Conservation (phyloP, 208 protist genomes). For the Leishmania gerbilli region DNA sequence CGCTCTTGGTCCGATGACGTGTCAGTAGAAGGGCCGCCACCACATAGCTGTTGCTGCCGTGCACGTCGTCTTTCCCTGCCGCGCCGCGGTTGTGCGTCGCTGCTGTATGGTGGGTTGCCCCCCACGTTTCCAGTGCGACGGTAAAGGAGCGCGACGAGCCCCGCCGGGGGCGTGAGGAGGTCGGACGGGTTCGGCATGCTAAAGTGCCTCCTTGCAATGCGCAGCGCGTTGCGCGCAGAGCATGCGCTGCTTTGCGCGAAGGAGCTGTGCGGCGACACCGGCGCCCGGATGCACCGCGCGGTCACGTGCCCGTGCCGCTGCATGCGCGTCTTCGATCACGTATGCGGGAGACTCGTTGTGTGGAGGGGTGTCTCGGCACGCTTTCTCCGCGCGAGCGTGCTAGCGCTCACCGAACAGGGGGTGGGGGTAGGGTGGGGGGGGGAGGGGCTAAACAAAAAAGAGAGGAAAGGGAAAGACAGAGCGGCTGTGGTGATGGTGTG, state of each 20-base stretch:
- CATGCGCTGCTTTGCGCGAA: not conserved
- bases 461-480: not conserved
- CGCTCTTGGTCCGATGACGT: not conserved
- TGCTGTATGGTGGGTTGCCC: not conserved
- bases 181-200: slow-evolving; percentile 38
- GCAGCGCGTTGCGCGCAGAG: not conserved
- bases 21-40: not conserved
- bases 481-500: not conserved
- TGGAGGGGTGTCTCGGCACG: not conserved
- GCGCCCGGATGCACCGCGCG: not conserved
- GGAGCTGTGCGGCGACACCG: not conserved
- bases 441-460: not conserved
- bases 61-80: slow-evolving; percentile 8
- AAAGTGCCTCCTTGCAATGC: slow-evolving; percentile 16
- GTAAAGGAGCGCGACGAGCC: slow-evolving; percentile 72
- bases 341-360: not conserved
- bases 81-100: not conserved
- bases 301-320: not conserved
- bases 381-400: not conserved
- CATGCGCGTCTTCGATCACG: slow-evolving; percentile 1
- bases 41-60: slow-evolving; percentile 8
- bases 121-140: slow-evolving; percentile 27
- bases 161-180: slow-evolving; percentile 65
- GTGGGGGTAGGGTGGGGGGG: not conserved
- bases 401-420: not conserved